A percentile compares a stretch with the other conserved stretches of the same genome.
Conservation (phyloP, 768 basidiomycete genomes). For the Rhizopogon vesiculosus region DNA sequence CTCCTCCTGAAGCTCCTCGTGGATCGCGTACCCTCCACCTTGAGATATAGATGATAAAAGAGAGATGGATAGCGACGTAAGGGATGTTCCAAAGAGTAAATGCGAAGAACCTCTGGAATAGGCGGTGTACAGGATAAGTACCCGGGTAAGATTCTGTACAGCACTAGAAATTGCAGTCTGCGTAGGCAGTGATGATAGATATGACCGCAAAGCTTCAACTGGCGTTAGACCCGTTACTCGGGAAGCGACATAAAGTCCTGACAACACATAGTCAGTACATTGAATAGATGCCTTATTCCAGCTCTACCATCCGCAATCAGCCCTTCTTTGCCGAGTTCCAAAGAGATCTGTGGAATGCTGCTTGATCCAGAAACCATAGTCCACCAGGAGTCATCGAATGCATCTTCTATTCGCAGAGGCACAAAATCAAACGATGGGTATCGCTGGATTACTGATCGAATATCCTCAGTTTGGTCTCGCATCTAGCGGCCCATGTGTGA, state of each 20-base stretch:
- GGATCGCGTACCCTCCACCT: constrained; percentile 69
- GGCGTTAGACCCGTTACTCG: constrained; percentile 11
- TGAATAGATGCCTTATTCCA: background rate
- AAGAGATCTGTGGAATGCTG: constrained; percentile 24
- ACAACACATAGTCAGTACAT: constrained; percentile 2
- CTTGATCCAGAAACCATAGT: constrained; percentile 33
- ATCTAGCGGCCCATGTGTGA: constrained; percentile 33
- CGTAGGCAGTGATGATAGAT: constrained; percentile 67
- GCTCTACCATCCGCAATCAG: constrained; percentile 23
- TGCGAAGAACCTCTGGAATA: constrained; percentile 59
- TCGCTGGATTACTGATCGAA: constrained; percentile 39
- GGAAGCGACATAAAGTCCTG: constrained; percentile 19
- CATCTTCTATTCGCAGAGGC: constrained; percentile 65
- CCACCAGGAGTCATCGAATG: constrained; percentile 73
- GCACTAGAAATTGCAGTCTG: constrained; percentile 62
- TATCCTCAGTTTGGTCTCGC: constrained; percentile 50
- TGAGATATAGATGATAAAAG: constrained; percentile 72
- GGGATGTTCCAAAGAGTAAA: constrained; percentile 69
- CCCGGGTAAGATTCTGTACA: constrained; percentile 53
- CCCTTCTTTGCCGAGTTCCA: constrained; percentile 56
- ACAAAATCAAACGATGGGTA: constrained; percentile 55
- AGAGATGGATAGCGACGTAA: constrained; percentile 74
- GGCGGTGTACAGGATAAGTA: constrained; percentile 70
- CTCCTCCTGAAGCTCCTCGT: constrained; percentile 67
- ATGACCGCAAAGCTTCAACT: constrained; percentile 36